These are phyloP conservation scores for Alternaria angustiovoidea DNA, from an alignment of 2,329 filamentous ascomycete species.

Conservation along the genomic window DNA sequence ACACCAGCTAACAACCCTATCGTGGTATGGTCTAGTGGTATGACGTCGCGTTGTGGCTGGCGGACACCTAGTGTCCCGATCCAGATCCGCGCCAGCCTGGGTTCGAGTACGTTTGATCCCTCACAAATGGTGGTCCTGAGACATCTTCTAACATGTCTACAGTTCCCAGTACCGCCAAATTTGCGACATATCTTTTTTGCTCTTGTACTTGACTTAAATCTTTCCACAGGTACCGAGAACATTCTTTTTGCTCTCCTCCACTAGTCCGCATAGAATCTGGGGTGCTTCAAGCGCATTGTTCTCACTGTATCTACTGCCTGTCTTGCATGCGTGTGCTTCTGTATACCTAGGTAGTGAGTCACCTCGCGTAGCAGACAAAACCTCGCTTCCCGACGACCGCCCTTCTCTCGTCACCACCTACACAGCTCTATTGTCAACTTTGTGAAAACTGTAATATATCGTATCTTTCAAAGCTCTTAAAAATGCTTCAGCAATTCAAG, in stretches of 20 bases:
- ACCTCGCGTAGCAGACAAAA: background rate
- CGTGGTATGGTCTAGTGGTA: constrained; percentile 43
- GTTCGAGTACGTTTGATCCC: constrained; percentile 32
- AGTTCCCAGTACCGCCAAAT: constrained; percentile 40
- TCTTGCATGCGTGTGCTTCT: no score
- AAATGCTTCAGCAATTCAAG: constrained; percentile 3
- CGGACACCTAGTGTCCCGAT: constrained; percentile 27
- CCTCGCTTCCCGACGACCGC: background rate
- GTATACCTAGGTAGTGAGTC: background rate
- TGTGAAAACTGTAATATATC: background rate
- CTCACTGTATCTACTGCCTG: background rate
- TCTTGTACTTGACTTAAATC: background rate
- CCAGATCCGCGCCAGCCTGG: constrained; percentile 42
- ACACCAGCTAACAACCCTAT: constrained; percentile 19
- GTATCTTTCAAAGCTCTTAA: background rate
- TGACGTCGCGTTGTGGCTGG: constrained; percentile 45
- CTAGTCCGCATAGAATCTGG: no score
- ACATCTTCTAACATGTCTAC: constrained; percentile 30
- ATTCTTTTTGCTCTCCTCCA: background rate
- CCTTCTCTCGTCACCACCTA: background rate
- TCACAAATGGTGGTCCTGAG: constrained; percentile 20
- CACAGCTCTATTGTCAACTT: background rate
- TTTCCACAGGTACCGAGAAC: no score
- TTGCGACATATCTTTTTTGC: constrained; percentile 26
- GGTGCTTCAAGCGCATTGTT: background rate